phyloP scores from a whole-genome alignment of 805 yeast species.

The Metschnikowia peoriensis region DNA sequence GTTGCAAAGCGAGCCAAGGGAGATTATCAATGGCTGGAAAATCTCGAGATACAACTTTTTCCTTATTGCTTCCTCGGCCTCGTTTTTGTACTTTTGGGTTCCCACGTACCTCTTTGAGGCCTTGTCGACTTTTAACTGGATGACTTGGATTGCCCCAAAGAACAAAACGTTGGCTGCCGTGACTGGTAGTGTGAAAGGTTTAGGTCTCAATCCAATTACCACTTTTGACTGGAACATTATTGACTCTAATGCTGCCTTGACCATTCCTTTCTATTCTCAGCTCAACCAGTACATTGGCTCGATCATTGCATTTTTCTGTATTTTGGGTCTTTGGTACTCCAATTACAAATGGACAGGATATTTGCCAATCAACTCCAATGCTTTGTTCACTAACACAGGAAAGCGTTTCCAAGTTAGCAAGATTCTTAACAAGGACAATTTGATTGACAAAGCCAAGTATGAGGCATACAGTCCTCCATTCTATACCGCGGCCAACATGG shows the following conservation, averaged over 20 bases:
- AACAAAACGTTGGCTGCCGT: conserved; percentile 58
- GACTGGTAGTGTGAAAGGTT: conserved; percentile 60
- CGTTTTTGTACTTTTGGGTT: conserved; percentile 8
- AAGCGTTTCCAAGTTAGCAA: conserved; percentile 19
- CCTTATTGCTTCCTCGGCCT: not conserved
- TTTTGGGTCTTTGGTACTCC: conserved; percentile 28
- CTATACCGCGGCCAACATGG: conserved; percentile 24
- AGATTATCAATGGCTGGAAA: conserved; percentile 61
- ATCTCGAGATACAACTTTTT: conserved; percentile 23
- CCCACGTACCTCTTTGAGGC: conserved; percentile 51
- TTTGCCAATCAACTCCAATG: conserved; percentile 25
- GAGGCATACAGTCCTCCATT: conserved; percentile 22
- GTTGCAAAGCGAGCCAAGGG: conserved; percentile 50
- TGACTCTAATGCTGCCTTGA: conserved; percentile 53
- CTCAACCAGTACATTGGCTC: conserved; percentile 25
- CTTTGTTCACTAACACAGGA: conserved; percentile 27
- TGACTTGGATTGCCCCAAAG: conserved; percentile 63
- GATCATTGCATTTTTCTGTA: conserved; percentile 23
- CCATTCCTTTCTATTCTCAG: conserved; percentile 30
- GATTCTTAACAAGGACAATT: conserved; percentile 14
- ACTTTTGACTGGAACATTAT: conserved; percentile 72
- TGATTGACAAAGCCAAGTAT: conserved; percentile 20
- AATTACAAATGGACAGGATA: conserved; percentile 30
- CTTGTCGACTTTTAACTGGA: conserved; percentile 58
- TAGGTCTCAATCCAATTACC: conserved; percentile 61